These are phyloP conservation scores for Artemisia argyi DNA, from an alignment of 129 eudicot species.

Conservation along the genomic window DNA sequence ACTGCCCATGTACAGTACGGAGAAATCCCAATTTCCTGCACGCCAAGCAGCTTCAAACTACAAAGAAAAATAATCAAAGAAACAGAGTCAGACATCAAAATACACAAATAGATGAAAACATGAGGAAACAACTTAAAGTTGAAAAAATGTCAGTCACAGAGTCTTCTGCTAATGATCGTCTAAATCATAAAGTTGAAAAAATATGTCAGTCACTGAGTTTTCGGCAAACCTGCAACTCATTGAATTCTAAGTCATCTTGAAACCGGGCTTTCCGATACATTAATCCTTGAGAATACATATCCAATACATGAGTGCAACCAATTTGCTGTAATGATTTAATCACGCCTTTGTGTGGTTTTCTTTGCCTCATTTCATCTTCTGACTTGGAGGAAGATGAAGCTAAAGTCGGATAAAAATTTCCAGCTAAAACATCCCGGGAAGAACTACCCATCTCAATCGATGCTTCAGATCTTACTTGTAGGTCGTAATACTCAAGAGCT, in stretches of 20 bases:
- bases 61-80: slow-evolving; percentile 27
- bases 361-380: slow-evolving; percentile 52
- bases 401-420: slow-evolving; percentile 27
- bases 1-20: slow-evolving; percentile 49
- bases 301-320: slow-evolving; percentile 91
- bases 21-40: slow-evolving; percentile 95
- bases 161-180: background rate
- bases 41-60: slow-evolving; percentile 99
- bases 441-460: slow-evolving; percentile 30
- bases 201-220: background rate
- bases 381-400: slow-evolving; percentile 32
- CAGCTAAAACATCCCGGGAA: slow-evolving; percentile 31
- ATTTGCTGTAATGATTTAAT: slow-evolving; percentile 90
- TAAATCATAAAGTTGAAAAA: background rate
- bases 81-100: slow-evolving; percentile 21
- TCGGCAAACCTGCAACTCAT: slow-evolving; percentile 83
- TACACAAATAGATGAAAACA: slow-evolving; percentile 9
- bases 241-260: slow-evolving; percentile 80
- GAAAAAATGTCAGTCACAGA: background rate
- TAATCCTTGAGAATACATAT: slow-evolving; percentile 90
- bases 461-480: slow-evolving; percentile 73
- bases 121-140: slow-evolving; percentile 8
- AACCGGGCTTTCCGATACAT: slow-evolving; percentile 70
- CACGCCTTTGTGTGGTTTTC: slow-evolving; percentile 82
- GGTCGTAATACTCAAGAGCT: slow-evolving; percentile 95